phyloP scores from a whole-genome alignment of 768 basidiomycete species.

The Pisolithus sp. region DNA sequence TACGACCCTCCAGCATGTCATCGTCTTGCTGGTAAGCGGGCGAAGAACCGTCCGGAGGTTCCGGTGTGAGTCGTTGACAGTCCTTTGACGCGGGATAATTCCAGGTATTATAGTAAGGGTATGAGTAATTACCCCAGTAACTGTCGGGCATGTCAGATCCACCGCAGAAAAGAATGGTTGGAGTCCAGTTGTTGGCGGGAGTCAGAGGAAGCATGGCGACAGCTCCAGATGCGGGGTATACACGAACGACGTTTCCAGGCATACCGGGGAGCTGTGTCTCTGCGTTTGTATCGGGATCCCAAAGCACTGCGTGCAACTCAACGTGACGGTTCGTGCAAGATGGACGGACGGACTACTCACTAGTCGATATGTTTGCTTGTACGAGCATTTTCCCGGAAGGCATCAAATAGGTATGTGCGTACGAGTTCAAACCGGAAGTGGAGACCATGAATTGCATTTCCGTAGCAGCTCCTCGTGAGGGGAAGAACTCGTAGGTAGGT shows the following conservation, averaged over 20 bases:
- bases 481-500: slow-evolving; percentile 80
- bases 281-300: slow-evolving; percentile 47
- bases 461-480: slow-evolving; percentile 46
- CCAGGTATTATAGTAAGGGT: slow-evolving; percentile 70
- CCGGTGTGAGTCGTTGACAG: slow-evolving; percentile 83
- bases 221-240: slow-evolving; percentile 88
- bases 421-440: slow-evolving; percentile 76
- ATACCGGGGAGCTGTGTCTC: slow-evolving; percentile 65
- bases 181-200: slow-evolving; percentile 80
- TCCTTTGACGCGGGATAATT: slow-evolving; percentile 62
- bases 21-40: slow-evolving; percentile 68
- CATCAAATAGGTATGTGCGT: slow-evolving; percentile 68
- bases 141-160: slow-evolving; percentile 72
- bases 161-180: slow-evolving; percentile 86
- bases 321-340: not conserved
- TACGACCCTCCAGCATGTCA: slow-evolving; percentile 64
- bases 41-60: slow-evolving; percentile 61
- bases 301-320: slow-evolving; percentile 31
- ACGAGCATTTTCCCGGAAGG: slow-evolving; percentile 69
- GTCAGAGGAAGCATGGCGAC: slow-evolving; percentile 91
- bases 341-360: slow-evolving; percentile 8
- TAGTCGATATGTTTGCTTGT: slow-evolving; percentile 58
- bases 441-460: slow-evolving; percentile 59
- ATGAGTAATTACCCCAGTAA: slow-evolving; percentile 72
- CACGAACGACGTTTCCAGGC: slow-evolving; percentile 68